These are phyloP conservation scores for Aegilops tauschii DNA, from an alignment of 176 grass and related monocot species.

Conservation along the genomic window DNA sequence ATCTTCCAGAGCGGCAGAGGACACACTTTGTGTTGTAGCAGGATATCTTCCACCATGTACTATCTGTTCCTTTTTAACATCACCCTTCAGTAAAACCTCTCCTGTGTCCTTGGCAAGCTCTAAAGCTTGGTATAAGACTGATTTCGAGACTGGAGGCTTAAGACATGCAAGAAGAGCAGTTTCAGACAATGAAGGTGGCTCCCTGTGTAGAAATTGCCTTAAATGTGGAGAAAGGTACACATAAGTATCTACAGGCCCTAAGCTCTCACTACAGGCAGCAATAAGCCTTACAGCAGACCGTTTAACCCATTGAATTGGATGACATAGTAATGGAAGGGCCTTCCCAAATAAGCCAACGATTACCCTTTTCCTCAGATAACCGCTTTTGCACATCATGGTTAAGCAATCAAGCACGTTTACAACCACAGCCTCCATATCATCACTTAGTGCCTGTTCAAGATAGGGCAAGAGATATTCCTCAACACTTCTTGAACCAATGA, in stretches of 20 bases:
- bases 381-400: slow-evolving; percentile 77
- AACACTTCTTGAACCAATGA: slow-evolving; percentile 93
- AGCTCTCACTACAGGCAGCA: slow-evolving; percentile 72
- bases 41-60: slow-evolving; percentile 43
- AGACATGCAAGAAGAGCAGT: slow-evolving; percentile 68
- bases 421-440: slow-evolving; percentile 82
- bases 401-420: slow-evolving; percentile 90
- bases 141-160: slow-evolving; percentile 83
- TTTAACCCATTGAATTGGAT: slow-evolving; percentile 95
- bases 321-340: slow-evolving; percentile 68
- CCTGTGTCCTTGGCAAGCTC: slow-evolving; percentile 70
- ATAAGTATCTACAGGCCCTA: slow-evolving; percentile 86
- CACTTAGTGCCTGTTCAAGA: slow-evolving; percentile 87
- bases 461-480: slow-evolving; percentile 98
- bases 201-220: slow-evolving; percentile 71
- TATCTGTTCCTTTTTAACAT: slow-evolving; percentile 50
- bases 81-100: slow-evolving; percentile 53
- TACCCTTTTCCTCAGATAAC: slow-evolving; percentile 81
- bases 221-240: slow-evolving; percentile 85
- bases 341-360: slow-evolving; percentile 82
- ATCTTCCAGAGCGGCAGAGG: slow-evolving; percentile 37
- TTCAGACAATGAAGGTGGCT: slow-evolving; percentile 74
- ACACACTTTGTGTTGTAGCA: slow-evolving; percentile 26
- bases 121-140: slow-evolving; percentile 79
- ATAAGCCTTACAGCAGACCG: slow-evolving; percentile 75